Base-by-base conservation (phyloP, 2,329 filamentous ascomycete species). In the Aspergillus transmontanensis region DNA sequence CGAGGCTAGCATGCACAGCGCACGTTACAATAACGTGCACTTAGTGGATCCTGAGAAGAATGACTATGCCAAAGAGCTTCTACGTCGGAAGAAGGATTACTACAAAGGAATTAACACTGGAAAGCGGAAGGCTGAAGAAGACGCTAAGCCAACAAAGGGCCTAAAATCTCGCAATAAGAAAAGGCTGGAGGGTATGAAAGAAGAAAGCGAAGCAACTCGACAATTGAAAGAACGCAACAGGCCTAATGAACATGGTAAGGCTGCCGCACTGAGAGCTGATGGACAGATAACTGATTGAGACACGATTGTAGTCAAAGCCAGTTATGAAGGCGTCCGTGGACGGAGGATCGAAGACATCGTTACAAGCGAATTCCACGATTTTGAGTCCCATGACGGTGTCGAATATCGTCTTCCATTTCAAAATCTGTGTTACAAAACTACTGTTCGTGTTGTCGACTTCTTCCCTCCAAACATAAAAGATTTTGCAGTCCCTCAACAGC, bases 401-500 rank as follows among this genome's bases (percentile, higher is more conserved):
- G 66, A 75, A 26, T 82, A 82, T 62, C 73, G 71, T 3, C 72
- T 94, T 0, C 92, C 93, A 0, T 96, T 96, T 71, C 83, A 88
- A 61, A 93, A 94, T 71, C 80, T 85, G 61, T 90, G 87, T 48
- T 93, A 93, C 73, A 86, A 87, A 54, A 82, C 87, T 26, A 83
- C 85, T 39, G 89, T 92, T 41, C 89, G 92, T n/a, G 89, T 96
- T 1, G 85, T 96, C 41, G 92, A 97, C 78, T 97, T 91, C 75
- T 87, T 85, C 62, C 94, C 94, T 0, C 78, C 83, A 2, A 82
- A 83, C 1, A 79, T 97, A 1, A 85, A 88, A 66, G 87, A 94
- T 62, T 97, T 97, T 74, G 82, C 90, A 3, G 71, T 82, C 48
- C 77, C 75, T 34, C 81, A 81, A 60, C 80, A 80, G 3, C 78